These are phyloP conservation scores for Lachancea meyersii DNA, from an alignment of 805 yeast genomes.

Conservation along the genomic window DNA sequence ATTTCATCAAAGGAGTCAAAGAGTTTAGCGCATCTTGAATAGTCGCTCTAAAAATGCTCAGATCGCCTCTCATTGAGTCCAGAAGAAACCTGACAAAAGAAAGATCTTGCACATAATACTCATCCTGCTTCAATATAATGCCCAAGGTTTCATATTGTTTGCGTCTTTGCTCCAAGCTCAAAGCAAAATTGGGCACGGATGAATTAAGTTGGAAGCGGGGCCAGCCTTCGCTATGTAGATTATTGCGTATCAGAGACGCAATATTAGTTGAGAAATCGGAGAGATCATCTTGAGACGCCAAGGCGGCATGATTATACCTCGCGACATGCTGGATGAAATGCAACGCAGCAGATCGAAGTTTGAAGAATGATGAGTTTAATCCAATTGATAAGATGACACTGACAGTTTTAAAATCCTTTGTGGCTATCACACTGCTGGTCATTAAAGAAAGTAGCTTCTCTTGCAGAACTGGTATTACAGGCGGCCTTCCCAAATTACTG, in stretches of 20 bases:
- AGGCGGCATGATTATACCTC: constrained; percentile 21
- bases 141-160: constrained; percentile 77
- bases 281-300: constrained; percentile 1
- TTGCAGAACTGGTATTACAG: constrained; percentile 49
- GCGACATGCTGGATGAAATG: constrained; percentile 61
- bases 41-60: constrained; percentile 53
- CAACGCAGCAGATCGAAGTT: constrained; percentile 51
- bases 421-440: constrained; percentile 47
- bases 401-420: constrained; percentile 35
- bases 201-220: constrained; percentile 39
- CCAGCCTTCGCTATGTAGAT: constrained; percentile 54
- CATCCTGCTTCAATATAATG: constrained; percentile 46
- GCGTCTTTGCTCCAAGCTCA: constrained; percentile 44
- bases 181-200: constrained; percentile 34
- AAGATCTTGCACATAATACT: constrained; percentile 40
- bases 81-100: constrained; percentile 59
- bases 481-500: constrained; percentile 37
- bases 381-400: constrained; percentile 53
- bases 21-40: constrained; percentile 67
- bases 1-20: constrained; percentile 44
- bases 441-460: constrained; percentile 49
- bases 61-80: constrained; percentile 61
- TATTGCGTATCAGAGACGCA: constrained; percentile 48
- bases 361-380: constrained; percentile 45
- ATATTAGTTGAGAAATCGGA: constrained; percentile 38